Evolutionary conservation across 805 yeast species (phyloP), one percentile per base, ranked within the genome.

Genomic region (Hanseniaspora meyeri): DNA sequence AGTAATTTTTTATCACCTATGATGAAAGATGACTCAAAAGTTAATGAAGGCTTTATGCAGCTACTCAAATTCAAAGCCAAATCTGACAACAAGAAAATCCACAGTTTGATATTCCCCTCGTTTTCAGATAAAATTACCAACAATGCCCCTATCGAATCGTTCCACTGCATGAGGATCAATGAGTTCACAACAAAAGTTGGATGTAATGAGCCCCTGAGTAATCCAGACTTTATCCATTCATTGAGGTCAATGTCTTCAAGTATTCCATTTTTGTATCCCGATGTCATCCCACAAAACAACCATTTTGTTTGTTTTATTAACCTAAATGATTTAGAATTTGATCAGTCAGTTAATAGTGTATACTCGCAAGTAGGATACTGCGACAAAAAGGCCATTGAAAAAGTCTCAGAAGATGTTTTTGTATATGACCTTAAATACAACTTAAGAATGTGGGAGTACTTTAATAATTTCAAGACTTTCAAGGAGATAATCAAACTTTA

Each of bases 251-350:
- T 24, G 32, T 53, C 57, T 8, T 46, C 51, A 4, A 53, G 47
- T 20, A 38, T 53, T 46, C 57, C 57, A 6, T 53, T 46, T 32
- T 20, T 53, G 20, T 53, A 36, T 32, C 57, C 57, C 2, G 57
- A 53, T 38, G 46, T 53, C 5, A 38, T 53, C 4, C 57, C 57
- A 1, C 57, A 53, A 36, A 49, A 40, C 19, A 53, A 38, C 31
- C 57, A 53, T 46, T 53, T 46, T 46, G 47, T 53, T 14, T 53
- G 51, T 20, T 53, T 53, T 32, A 31, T 53, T 7, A 49, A 53
- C 14, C 17, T 53, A 16, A 46, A 53, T 38, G 51, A 46, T 31
- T 12, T 53, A 12, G 17, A 9, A 1, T 53, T 53, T 46, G 57
- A 53, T 31, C 36, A 31, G 6, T 53, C 57, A 14, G 19, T 53